These are phyloP conservation scores for Fusarium continuum DNA, from an alignment of 2,329 filamentous ascomycete genomes.

Conservation along the genomic window DNA sequence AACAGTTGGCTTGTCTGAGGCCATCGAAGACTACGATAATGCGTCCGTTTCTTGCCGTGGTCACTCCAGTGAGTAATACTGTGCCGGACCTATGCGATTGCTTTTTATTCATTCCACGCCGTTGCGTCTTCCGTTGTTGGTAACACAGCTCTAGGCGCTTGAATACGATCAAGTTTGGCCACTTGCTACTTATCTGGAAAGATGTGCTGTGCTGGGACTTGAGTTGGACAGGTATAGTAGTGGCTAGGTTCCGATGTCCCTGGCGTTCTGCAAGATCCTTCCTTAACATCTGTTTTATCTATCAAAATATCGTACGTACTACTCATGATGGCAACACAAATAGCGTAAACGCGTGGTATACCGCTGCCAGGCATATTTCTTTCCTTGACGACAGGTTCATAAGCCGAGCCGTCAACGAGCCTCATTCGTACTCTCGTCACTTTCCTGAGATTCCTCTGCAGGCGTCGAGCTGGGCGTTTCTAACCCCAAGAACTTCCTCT, in stretches of 20 bases:
- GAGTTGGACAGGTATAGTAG: too few relatives aligned
- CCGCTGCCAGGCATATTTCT: too few relatives aligned
- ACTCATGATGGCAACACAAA: neutral
- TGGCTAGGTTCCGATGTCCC: too few relatives aligned
- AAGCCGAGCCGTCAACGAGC: neutral
- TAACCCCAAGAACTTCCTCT: conserved; percentile 81
- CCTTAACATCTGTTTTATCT: neutral
- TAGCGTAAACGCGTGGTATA: too few relatives aligned
- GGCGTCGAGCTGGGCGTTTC: too few relatives aligned
- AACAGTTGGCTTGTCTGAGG: neutral
- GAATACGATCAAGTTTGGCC: too few relatives aligned
- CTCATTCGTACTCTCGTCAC: neutral
- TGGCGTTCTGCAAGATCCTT: neutral
- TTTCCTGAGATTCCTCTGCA: too few relatives aligned
- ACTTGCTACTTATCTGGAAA: too few relatives aligned
- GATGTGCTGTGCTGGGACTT: too few relatives aligned
- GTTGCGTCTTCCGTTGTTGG: too few relatives aligned
- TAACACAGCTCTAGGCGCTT: too few relatives aligned
- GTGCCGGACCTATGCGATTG: neutral
- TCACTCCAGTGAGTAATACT: neutral
- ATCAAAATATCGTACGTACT: neutral
- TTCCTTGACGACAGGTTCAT: neutral
- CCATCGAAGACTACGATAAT: neutral
- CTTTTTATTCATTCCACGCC: neutral
- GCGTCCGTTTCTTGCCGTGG: neutral